Base-by-base conservation (phyloP, 23 red algal genomes). In the Porphyridium purpureum region DNA sequence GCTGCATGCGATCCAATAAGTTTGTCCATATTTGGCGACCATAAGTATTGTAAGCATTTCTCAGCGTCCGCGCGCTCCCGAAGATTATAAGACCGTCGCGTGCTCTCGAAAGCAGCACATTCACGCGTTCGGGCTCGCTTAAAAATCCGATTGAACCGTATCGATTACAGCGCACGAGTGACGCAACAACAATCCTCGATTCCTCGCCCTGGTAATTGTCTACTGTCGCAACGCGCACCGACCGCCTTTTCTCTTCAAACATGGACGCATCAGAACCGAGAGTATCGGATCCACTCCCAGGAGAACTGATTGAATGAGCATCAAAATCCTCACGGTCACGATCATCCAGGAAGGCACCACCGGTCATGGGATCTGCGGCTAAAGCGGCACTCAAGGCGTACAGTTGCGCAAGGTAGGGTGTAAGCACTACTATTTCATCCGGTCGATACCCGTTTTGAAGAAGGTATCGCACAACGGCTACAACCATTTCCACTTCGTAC, bases 191-290 rank as follows among this genome's bases (percentile, higher is more conserved):
- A 1, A 55, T 21, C 2, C 4, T 1, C 26, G 52, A 14, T 21
- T 55, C 52, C 52, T 55, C 52, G 14, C 52, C 52, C 52, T 55
- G 52, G 21, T 20, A 55, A 21, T 55, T 55, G 52, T 55, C 52
- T 1, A 55, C 5, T 1, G 52, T 55, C 1, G 52, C 26, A 11
- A 55, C 52, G 1, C 52, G 26, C 14, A 55, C 4, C 2, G 30
- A 31, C 2, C 11, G 38, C 11, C 11, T 44, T 44, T 17, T 11
- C 17, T 44, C 11, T 11, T 44, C 11, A 44, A 44, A 21, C 2
- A 31, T 11, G 38, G 38, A 44, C 17, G 11, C 38, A 17, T 44
- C 17, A 17, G 38, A 11, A 17, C 11, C 11, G 38, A 11, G 17
- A 11, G 38, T 44, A 11, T 44, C 11, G 17, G 38, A 11, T 17